Conservation (phyloP, 129 eudicot species). For the Helichrysum umbraculigerum region DNA sequence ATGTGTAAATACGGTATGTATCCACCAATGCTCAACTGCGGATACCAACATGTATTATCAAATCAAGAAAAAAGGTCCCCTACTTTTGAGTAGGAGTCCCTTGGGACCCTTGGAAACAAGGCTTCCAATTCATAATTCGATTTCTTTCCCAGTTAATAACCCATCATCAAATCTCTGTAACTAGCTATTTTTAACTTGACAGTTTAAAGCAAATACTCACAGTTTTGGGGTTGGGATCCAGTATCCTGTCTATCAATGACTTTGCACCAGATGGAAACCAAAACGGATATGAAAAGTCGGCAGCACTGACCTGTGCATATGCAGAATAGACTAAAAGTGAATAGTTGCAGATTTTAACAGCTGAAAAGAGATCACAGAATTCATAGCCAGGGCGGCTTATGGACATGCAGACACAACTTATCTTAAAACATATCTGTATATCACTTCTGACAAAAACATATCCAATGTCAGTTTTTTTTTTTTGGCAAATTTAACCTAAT, state of each 20-base stretch:
- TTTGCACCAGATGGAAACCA: slow-evolving; percentile 86
- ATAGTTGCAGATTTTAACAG: slow-evolving; percentile 21
- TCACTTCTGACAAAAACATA: slow-evolving; percentile 6
- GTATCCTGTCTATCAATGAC: slow-evolving; percentile 71
- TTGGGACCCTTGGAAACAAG: neutral
- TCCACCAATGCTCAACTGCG: too few relatives aligned
- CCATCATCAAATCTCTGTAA: neutral
- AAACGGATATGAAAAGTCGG: slow-evolving; percentile 80
- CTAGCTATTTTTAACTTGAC: neutral
- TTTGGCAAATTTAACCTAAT: slow-evolving; percentile 10
- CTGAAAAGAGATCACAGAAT: slow-evolving; percentile 4
- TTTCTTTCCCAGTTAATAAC: neutral
- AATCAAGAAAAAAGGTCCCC: neutral
- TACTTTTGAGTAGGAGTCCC: too few relatives aligned
- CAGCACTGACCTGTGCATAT: slow-evolving; percentile 64
- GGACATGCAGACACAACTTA: slow-evolving; percentile 7
- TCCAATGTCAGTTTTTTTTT: neutral
- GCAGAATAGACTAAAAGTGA: slow-evolving; percentile 25
- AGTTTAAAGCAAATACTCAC: slow-evolving; percentile 42
- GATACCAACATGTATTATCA: too few relatives aligned
- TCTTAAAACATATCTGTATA: neutral
- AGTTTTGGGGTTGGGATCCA: slow-evolving; percentile 96
- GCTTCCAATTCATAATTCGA: neutral
- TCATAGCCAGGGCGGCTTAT: slow-evolving; percentile 9
- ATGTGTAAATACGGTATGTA: too few relatives aligned